These are phyloP conservation scores for Ascochyta rabiei DNA, from an alignment of 2,329 filamentous ascomycete species.

Conservation along the genomic window DNA sequence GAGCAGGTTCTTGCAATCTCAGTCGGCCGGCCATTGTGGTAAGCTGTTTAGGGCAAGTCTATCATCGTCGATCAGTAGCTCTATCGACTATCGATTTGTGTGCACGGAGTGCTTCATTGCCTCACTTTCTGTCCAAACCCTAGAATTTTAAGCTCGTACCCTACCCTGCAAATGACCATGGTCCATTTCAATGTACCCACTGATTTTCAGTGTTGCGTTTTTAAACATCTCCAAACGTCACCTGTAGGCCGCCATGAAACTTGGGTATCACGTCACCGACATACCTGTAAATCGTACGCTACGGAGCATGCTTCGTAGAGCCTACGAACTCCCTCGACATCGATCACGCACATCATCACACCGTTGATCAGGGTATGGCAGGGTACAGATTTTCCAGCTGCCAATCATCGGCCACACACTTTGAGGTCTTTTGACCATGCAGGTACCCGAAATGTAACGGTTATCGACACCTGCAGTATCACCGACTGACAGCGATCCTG, in stretches of 20 bases:
- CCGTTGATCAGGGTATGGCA: not conserved
- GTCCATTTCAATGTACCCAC: not conserved
- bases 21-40: not conserved
- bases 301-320: not conserved
- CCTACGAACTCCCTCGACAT: not conserved
- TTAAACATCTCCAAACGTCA: not conserved
- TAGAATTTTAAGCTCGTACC: no score
- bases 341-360: not conserved
- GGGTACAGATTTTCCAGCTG: not conserved
- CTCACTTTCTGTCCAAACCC: no score
- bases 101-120: not conserved
- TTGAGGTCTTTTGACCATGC: constrained; percentile 4
- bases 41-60: not conserved
- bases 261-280: constrained; percentile 21
- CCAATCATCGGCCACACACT: not conserved
- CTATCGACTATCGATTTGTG: not conserved
- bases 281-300: constrained; percentile 21
- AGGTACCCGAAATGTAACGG: constrained; percentile 18
- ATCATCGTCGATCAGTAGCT: not conserved
- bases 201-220: not conserved
- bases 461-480: not conserved
- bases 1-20: not conserved
- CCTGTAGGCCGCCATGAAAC: constrained; percentile 8
- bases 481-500: not conserved
- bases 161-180: no score